Conservation (phyloP, 768 basidiomycete genomes). For the Lyophyllum decastes region DNA sequence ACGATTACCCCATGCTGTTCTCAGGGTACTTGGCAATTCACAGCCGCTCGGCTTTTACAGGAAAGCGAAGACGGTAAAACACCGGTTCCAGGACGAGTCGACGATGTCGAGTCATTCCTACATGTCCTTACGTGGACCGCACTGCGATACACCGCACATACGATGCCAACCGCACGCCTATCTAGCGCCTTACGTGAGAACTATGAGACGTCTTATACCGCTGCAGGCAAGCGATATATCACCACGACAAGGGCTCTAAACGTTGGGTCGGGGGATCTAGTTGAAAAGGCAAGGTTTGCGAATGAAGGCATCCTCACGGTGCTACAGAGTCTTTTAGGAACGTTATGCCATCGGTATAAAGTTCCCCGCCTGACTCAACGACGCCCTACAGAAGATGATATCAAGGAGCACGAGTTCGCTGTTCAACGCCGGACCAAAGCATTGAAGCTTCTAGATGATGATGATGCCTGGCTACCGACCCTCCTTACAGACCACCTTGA, state of each 20-base stretch:
- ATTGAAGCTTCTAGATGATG: not conserved
- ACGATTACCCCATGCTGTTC: not conserved
- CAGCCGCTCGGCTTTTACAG: not conserved
- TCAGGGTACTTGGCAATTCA: not conserved
- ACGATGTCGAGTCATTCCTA: constrained; percentile 1
- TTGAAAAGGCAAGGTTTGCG: not conserved
- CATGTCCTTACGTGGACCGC: not conserved
- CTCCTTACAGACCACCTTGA: not conserved
- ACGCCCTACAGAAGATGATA: not conserved
- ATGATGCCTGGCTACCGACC: not conserved
- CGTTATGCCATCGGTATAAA: not conserved
- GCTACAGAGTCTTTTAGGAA: not conserved
- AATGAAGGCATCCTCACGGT: not conserved
- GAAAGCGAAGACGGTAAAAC: not conserved
- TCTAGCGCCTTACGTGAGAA: not conserved
- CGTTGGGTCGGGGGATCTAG: not conserved
- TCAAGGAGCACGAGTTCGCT: not conserved
- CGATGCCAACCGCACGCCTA: not conserved
- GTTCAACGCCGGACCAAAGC: not conserved
- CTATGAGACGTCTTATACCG: not conserved
- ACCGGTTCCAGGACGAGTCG: not conserved
- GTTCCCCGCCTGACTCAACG: not conserved
- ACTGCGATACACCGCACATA: not conserved
- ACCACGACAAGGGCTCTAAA: not conserved
- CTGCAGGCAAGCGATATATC: not conserved